Evolutionary conservation across 768 basidiomycete genomes (phyloP).

Genomic region (Chlorophyllum brunneum): DNA sequence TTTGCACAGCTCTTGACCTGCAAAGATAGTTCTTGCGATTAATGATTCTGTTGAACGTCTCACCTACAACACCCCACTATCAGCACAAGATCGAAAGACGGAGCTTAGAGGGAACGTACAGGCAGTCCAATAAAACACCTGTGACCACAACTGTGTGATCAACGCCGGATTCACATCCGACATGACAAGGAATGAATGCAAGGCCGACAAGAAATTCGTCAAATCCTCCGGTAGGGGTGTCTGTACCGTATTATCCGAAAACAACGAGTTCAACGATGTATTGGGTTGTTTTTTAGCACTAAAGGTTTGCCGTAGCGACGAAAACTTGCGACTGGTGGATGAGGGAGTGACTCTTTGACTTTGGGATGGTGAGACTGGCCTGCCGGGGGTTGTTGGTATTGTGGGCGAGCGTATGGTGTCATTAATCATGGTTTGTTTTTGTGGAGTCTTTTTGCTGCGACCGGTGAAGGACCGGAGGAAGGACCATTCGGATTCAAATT

Average conservation of each 20-base stretch:
- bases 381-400: conserved; percentile 46
- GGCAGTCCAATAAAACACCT: conserved; percentile 98
- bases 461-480: conserved; percentile 70
- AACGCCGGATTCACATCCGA: conserved; percentile 90
- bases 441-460: conserved; percentile 50
- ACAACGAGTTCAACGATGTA: conserved; percentile 46
- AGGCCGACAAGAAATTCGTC: conserved; percentile 76
- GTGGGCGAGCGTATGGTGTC: conserved; percentile 26
- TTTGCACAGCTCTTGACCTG: conserved; percentile 85
- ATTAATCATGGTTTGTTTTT: neutral
- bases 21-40: conserved; percentile 95
- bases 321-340: conserved; percentile 44
- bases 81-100: neutral
- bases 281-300: conserved; percentile 37
- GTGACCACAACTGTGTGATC: conserved; percentile 89
- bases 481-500: conserved; percentile 97
- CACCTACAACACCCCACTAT: conserved; percentile 42
- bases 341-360: conserved; percentile 29
- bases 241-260: conserved; percentile 35
- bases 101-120: conserved; percentile 49
- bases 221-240: conserved; percentile 51
- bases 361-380: conserved; percentile 51
- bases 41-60: conserved; percentile 79
- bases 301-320: conserved; percentile 67
- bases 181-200: conserved; percentile 78